Evolutionary conservation across 2,329 filamentous ascomycete species (phyloP).

Genomic region (Zalaria sp.): DNA sequence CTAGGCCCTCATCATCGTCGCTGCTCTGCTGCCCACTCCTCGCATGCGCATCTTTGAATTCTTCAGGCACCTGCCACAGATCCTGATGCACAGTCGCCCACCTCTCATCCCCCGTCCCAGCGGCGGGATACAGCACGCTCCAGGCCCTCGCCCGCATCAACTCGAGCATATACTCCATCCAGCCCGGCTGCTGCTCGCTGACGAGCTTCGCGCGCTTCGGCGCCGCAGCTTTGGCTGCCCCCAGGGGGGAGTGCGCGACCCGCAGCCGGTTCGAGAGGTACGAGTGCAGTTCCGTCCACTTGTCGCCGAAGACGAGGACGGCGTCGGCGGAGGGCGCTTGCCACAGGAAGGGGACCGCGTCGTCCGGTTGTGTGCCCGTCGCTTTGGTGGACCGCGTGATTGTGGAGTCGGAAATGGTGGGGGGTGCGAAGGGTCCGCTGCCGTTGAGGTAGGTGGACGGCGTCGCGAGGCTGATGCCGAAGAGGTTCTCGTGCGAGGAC

Average conservation of each 20-base stretch:
- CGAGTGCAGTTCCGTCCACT: slow-evolving; percentile 74
- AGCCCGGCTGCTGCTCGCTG: slow-evolving; percentile 56
- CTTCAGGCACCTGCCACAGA: slow-evolving; percentile 59
- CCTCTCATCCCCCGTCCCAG: slow-evolving; percentile 24
- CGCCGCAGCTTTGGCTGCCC: slow-evolving; percentile 6
- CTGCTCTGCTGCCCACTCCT: neutral
- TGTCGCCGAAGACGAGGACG: slow-evolving; percentile 67
- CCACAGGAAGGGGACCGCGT: slow-evolving; percentile 58
- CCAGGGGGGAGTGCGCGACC: slow-evolving; percentile 12
- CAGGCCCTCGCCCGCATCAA: slow-evolving; percentile 67
- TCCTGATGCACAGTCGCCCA: slow-evolving; percentile 69
- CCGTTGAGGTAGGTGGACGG: slow-evolving; percentile 52
- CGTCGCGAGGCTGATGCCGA: slow-evolving; percentile 69
- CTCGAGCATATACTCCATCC: slow-evolving; percentile 65
- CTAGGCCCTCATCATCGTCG: slow-evolving; percentile 1
- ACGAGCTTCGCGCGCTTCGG: slow-evolving; percentile 37
- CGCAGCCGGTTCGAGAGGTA: slow-evolving; percentile 55
- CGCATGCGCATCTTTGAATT: slow-evolving; percentile 23
- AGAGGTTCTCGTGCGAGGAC: slow-evolving; percentile 39
- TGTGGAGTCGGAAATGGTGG: slow-evolving; percentile 19
- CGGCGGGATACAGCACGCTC: slow-evolving; percentile 62
- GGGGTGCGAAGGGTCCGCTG: slow-evolving; percentile 37
- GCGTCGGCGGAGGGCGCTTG: slow-evolving; percentile 75
- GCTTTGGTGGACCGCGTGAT: slow-evolving; percentile 7
- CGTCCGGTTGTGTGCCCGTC: slow-evolving; percentile 3